phyloP scores from a whole-genome alignment of 306 rosid genomes.

The Hippophae gyantsensis region DNA sequence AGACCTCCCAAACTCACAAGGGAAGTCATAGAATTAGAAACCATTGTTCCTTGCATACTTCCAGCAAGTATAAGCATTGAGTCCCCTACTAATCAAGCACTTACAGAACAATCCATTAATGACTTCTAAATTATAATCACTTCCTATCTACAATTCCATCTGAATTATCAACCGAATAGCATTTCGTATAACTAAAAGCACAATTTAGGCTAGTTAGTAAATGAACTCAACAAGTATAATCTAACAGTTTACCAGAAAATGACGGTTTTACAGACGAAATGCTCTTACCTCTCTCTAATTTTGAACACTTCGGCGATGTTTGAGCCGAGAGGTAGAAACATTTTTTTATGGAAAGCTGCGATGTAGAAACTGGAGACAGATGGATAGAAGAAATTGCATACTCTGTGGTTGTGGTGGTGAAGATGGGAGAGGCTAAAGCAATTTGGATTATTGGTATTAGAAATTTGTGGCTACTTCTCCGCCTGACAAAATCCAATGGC shows the following conservation, averaged over 20 bases:
- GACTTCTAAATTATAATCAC: constrained; percentile 16
- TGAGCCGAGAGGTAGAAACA: no score
- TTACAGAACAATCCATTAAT: constrained; percentile 15
- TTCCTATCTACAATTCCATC: constrained; percentile 2
- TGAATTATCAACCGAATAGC: not conserved
- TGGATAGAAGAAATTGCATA: constrained; percentile 3
- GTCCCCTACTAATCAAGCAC: constrained; percentile 13
- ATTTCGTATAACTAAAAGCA: constrained; percentile 4
- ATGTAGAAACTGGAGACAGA: constrained; percentile 14
- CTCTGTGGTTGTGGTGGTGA: constrained; percentile 27
- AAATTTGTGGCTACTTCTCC: constrained; percentile 53
- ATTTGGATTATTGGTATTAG: constrained; percentile 2
- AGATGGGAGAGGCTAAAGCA: constrained; percentile 22
- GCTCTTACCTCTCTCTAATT: not conserved
- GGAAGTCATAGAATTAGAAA: constrained; percentile 68
- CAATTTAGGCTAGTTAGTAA: constrained; percentile 31
- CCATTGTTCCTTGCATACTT: constrained; percentile 71
- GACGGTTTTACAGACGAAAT: not conserved
- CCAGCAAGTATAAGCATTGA: constrained; percentile 49
- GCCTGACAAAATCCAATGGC: constrained; percentile 39
- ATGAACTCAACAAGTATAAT: constrained; percentile 12
- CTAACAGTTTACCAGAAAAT: not conserved
- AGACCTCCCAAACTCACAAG: constrained; percentile 59
- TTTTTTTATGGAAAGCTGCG: not conserved
- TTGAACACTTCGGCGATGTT: not conserved